These are phyloP conservation scores for Alternaria gaisen DNA, from an alignment of 2,329 filamentous ascomycete species.

Conservation along the genomic window DNA sequence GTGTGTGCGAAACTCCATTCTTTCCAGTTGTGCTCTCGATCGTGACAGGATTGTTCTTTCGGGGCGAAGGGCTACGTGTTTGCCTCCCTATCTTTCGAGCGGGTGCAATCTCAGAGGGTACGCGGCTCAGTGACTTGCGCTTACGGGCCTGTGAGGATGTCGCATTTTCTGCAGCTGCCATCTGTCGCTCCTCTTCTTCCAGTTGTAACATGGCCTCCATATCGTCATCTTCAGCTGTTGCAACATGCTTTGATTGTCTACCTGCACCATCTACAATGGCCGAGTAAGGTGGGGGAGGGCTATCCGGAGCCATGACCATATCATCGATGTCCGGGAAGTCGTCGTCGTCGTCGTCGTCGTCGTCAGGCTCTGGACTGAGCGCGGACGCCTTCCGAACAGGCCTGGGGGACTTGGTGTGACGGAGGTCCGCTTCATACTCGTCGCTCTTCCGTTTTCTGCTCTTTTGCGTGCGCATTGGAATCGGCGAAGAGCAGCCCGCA, in stretches of 20 bases:
- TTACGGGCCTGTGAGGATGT: slow-evolving; percentile 31
- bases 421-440: slow-evolving; percentile 49
- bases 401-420: slow-evolving; percentile 27
- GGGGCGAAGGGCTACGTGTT: slow-evolving; percentile 31
- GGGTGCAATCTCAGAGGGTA: slow-evolving; percentile 38
- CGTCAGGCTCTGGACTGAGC: slow-evolving; percentile 24
- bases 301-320: slow-evolving; percentile 32
- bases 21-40: background rate
- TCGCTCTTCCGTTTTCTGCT: slow-evolving; percentile 58
- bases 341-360: slow-evolving; percentile 41
- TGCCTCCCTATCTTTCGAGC: slow-evolving; percentile 43
- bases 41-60: slow-evolving; percentile 4
- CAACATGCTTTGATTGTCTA: background rate
- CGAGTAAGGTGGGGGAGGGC: slow-evolving; percentile 56
- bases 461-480: slow-evolving; percentile 24
- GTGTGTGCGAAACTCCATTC: slow-evolving; percentile 15
- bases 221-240: slow-evolving; percentile 13
- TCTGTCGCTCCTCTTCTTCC: slow-evolving; percentile 26
- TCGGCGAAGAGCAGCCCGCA: slow-evolving; percentile 28
- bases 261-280: slow-evolving; percentile 42
- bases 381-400: slow-evolving; percentile 20
- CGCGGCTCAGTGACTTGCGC: slow-evolving; percentile 43
- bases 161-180: slow-evolving; percentile 13
- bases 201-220: slow-evolving; percentile 22
- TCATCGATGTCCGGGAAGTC: slow-evolving; percentile 54